phyloP scores from a whole-genome alignment of 352 stramenopile genomes.

The Albugo candida region DNA sequence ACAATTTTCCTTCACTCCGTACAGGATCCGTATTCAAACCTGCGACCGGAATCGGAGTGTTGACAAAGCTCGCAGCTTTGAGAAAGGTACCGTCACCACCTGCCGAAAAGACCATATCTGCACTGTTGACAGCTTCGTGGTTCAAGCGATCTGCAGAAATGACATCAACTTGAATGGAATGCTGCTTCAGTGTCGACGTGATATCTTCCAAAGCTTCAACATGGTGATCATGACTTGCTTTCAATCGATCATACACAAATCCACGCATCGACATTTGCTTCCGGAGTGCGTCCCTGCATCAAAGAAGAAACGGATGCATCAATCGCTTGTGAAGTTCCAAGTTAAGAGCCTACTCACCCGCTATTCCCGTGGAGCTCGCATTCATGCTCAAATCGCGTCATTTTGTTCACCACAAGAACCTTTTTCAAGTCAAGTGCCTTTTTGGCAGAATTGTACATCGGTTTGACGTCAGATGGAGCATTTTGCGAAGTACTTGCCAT shows the following conservation, averaged over 20 bases:
- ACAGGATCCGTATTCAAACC: slow-evolving; percentile 73
- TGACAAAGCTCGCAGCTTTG: slow-evolving; percentile 74
- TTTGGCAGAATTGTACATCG: slow-evolving; percentile 5
- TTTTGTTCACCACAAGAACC: slow-evolving; percentile 77
- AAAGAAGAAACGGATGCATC: background rate
- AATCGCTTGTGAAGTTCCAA: slow-evolving; percentile 2
- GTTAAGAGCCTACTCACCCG: slow-evolving; percentile 18
- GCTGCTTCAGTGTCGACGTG: slow-evolving; percentile 50
- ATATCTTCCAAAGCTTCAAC: slow-evolving; percentile 73
- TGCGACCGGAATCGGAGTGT: slow-evolving; percentile 63
- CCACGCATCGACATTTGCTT: slow-evolving; percentile 84
- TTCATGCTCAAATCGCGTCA: slow-evolving; percentile 74
- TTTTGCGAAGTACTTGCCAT: background rate
- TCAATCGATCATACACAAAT: slow-evolving; percentile 73
- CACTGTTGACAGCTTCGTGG: slow-evolving; percentile 51
- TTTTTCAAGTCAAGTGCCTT: slow-evolving; percentile 48
- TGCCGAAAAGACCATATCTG: slow-evolving; percentile 74
- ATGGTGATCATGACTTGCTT: slow-evolving; percentile 74
- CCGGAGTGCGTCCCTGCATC: slow-evolving; percentile 46
- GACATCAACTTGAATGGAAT: slow-evolving; percentile 42
- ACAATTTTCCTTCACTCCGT: slow-evolving; percentile 72
- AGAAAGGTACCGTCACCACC: slow-evolving; percentile 75
- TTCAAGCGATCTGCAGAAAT: slow-evolving; percentile 63
- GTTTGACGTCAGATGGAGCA: background rate
- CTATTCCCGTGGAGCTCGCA: slow-evolving; percentile 60